Conservation (phyloP, 495 filamentous ascomycete species). For the Niebla homalea region DNA sequence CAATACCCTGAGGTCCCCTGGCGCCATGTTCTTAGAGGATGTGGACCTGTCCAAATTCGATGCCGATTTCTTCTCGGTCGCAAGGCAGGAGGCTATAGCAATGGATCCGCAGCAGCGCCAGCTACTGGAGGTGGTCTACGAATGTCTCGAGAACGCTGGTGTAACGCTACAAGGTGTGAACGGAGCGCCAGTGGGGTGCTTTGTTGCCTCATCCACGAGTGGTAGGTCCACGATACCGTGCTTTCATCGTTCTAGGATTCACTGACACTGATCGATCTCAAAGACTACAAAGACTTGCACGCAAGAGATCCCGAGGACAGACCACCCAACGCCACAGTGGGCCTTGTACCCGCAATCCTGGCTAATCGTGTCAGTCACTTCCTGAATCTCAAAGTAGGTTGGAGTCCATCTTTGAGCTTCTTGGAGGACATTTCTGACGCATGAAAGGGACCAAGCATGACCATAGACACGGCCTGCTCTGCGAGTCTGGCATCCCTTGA, state of each 20-base stretch:
- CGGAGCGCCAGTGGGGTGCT: conserved; percentile 7
- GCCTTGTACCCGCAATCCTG: conserved; percentile 18
- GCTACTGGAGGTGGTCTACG: conserved; percentile 37
- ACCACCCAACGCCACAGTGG: conserved; percentile 10
- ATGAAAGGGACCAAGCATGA: conserved; percentile 15
- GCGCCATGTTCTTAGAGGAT: conserved; percentile 40
- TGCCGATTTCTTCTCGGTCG: conserved; percentile 28
- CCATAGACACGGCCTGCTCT: conserved; percentile 20
- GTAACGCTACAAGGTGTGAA: background rate
- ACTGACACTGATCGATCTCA: no score
- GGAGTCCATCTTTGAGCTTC: background rate
- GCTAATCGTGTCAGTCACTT: conserved; percentile 23
- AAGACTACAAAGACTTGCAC: conserved; percentile 19
- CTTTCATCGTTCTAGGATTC: no score
- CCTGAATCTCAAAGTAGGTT: conserved; percentile 17
- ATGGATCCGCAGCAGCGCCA: no score
- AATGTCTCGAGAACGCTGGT: conserved; percentile 24
- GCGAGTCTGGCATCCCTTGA: conserved; percentile 2
- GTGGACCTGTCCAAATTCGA: conserved; percentile 22
- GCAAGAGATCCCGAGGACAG: conserved; percentile 21
- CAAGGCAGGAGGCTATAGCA: conserved; percentile 27
- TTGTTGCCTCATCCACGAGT: conserved; percentile 10
- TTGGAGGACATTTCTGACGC: conserved; percentile 4
- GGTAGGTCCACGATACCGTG: no score
- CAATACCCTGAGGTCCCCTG: conserved; percentile 21